Evolutionary conservation across 2,329 filamentous ascomycete genomes (phyloP).

Genomic region (Parastagonospora nodorum): DNA sequence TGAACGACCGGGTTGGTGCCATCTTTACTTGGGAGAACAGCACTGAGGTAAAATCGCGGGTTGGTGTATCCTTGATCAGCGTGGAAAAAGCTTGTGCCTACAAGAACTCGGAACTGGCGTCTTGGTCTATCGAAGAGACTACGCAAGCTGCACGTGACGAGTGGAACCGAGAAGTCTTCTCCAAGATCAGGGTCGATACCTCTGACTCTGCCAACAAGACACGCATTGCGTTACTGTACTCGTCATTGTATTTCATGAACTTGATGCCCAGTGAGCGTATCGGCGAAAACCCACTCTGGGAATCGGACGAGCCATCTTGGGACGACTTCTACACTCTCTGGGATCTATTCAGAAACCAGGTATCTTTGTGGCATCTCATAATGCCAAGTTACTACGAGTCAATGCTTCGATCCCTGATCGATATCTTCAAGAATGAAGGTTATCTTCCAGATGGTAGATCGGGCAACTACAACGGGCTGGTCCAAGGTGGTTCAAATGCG

Average conservation of each 20-base stretch:
- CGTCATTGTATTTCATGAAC: constrained; percentile 44
- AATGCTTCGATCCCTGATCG: constrained; percentile 73
- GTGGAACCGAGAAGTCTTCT: constrained; percentile 61
- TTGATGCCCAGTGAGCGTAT: constrained; percentile 43
- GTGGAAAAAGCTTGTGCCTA: constrained; percentile 55
- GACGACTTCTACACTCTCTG: constrained; percentile 78
- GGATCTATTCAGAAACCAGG: constrained; percentile 67
- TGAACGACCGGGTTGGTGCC: constrained; percentile 55
- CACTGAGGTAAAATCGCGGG: constrained; percentile 53
- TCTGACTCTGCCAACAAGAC: constrained; percentile 36
- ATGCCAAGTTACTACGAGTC: constrained; percentile 66
- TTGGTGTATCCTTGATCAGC: constrained; percentile 57
- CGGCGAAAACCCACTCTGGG: constrained; percentile 72
- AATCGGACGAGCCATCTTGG: constrained; percentile 67
- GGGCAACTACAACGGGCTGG: constrained; percentile 61
- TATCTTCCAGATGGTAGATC: constrained; percentile 72
- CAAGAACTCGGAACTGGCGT: constrained; percentile 52
- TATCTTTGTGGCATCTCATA: constrained; percentile 60
- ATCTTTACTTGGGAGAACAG: constrained; percentile 55
- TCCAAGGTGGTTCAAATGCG: constrained; percentile 44
- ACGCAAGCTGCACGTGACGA: constrained; percentile 48
- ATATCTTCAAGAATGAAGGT: constrained; percentile 65
- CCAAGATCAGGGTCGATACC: constrained; percentile 55
- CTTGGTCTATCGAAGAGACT: constrained; percentile 50
- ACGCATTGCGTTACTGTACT: constrained; percentile 39